Percentiles rank a stretch among this genome's conserved stretches.
phyloP scores from a whole-genome alignment of 2,329 filamentous ascomycete species.

The Cercospora nicotianae region DNA sequence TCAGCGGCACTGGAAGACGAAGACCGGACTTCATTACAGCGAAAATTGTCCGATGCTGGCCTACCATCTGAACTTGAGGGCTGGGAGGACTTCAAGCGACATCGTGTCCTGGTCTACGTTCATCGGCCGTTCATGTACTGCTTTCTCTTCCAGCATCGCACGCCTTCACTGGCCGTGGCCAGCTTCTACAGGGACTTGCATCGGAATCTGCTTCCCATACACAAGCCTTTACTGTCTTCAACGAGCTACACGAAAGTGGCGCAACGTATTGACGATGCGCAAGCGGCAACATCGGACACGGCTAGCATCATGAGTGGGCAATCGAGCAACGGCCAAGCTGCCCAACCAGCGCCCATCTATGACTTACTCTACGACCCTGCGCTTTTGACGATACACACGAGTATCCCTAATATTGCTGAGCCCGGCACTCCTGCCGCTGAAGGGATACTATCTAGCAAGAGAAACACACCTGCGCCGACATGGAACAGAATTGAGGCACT shows the following conservation, averaged over 20 bases:
- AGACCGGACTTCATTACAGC: constrained; percentile 20
- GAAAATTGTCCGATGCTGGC: constrained; percentile 25
- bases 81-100: constrained; percentile 32
- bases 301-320: constrained; percentile 34
- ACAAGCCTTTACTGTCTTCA: constrained; percentile 46
- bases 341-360: constrained; percentile 49
- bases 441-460: constrained; percentile 34
- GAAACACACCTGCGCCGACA: constrained; percentile 24
- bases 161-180: constrained; percentile 53
- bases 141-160: constrained; percentile 67
- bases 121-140: constrained; percentile 74
- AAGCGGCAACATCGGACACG: constrained; percentile 33
- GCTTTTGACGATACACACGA: constrained; percentile 59
- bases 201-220: constrained; percentile 52
- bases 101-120: constrained; percentile 72
- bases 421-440: constrained; percentile 48
- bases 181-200: constrained; percentile 54
- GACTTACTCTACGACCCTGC: constrained; percentile 62
- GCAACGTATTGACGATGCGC: constrained; percentile 41
- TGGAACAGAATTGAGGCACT: constrained; percentile 61
- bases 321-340: constrained; percentile 32
- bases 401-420: constrained; percentile 64
- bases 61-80: constrained; percentile 17
- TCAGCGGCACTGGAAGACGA: constrained; percentile 4
- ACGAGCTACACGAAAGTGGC: constrained; percentile 47